phyloP scores from a whole-genome alignment of 495 filamentous ascomycete species.

The Daldinia bambusicola region DNA sequence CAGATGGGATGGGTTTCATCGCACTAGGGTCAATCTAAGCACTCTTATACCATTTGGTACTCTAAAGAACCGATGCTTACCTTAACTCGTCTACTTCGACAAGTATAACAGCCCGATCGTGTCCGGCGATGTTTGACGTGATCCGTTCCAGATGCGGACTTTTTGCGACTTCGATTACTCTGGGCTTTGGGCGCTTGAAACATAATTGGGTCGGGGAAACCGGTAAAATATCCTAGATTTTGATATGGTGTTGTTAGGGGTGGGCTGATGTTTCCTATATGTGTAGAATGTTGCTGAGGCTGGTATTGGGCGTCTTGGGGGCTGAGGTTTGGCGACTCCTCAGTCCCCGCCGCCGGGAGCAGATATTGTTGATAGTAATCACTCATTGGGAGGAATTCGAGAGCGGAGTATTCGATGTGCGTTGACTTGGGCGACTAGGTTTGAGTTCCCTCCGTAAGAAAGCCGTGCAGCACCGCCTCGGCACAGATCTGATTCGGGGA shows the following conservation, averaged over 20 bases:
- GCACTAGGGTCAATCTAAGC: slow-evolving; percentile 64
- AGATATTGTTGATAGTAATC: slow-evolving; percentile 62
- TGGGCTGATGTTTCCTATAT: slow-evolving; percentile 45
- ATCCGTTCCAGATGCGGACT: slow-evolving; percentile 70
- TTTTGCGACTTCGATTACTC: slow-evolving; percentile 61
- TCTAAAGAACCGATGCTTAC: slow-evolving; percentile 54
- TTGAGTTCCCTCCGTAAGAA: slow-evolving; percentile 23
- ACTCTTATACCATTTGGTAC: slow-evolving; percentile 8
- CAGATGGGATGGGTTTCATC: slow-evolving; percentile 88
- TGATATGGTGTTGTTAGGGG: slow-evolving; percentile 55
- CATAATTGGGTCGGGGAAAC: slow-evolving; percentile 59
- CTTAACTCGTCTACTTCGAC: slow-evolving; percentile 89
- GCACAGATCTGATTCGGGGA: slow-evolving; percentile 11
- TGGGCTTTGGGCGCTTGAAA: slow-evolving; percentile 63
- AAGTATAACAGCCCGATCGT: slow-evolving; percentile 94
- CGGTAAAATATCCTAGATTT: slow-evolving; percentile 57
- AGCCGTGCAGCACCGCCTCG: slow-evolving; percentile 22
- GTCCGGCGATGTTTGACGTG: slow-evolving; percentile 94
- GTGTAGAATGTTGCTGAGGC: slow-evolving; percentile 48
- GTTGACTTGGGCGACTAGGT: slow-evolving; percentile 23
- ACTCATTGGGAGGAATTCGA: slow-evolving; percentile 52
- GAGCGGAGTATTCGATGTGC: slow-evolving; percentile 26
- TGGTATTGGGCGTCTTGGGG: slow-evolving; percentile 52
- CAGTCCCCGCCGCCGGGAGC: slow-evolving; percentile 57
- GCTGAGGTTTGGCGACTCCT: slow-evolving; percentile 49